Percentiles rank a stretch among this genome's conserved stretches.
Conservation (phyloP, 2,329 filamentous ascomycete genomes). For the Dothideomycetes sp. region DNA sequence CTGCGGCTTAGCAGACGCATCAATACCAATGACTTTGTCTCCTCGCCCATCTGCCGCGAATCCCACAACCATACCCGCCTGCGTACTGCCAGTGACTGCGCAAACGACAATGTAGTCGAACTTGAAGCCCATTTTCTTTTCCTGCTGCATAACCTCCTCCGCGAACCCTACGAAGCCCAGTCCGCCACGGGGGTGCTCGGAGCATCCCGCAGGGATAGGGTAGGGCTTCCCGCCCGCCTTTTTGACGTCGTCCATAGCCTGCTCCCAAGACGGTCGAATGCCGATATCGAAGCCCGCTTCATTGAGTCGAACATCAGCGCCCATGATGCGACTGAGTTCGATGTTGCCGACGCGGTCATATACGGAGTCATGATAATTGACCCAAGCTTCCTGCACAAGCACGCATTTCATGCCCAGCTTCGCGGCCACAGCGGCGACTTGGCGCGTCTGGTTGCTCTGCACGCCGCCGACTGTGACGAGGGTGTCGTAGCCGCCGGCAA, state of each 20-base stretch:
- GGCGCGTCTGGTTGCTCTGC: slow-evolving; percentile 27
- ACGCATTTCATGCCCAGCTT: slow-evolving; percentile 21
- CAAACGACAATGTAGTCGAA: slow-evolving; percentile 56
- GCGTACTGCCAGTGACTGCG: slow-evolving; percentile 59
- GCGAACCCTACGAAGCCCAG: slow-evolving; percentile 62
- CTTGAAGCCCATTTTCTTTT: slow-evolving; percentile 48
- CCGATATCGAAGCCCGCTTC: slow-evolving; percentile 54
- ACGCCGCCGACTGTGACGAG: slow-evolving; percentile 26
- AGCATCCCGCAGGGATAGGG: slow-evolving; percentile 61
- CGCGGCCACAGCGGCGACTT: slow-evolving; percentile 23
- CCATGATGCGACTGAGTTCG: slow-evolving; percentile 17
- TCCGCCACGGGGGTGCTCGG: slow-evolving; percentile 58
- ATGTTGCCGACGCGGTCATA: slow-evolving; percentile 11
- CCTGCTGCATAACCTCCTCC: slow-evolving; percentile 55
- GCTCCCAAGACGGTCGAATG: slow-evolving; percentile 44
- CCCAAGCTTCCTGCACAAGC: slow-evolving; percentile 21
- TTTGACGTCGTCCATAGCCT: slow-evolving; percentile 43
- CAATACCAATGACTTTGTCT: slow-evolving; percentile 54
- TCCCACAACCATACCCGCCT: slow-evolving; percentile 62
- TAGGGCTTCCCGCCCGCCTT: slow-evolving; percentile 50
- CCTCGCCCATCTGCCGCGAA: slow-evolving; percentile 44
- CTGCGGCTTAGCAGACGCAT: slow-evolving; percentile 49
- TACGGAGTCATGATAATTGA: slow-evolving; percentile 8
- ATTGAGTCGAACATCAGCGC: slow-evolving; percentile 46
- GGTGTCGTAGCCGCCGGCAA: slow-evolving; percentile 17